Conservation (phyloP, 2,329 filamentous ascomycete genomes). For the Akanthomyces dipterigenus region DNA sequence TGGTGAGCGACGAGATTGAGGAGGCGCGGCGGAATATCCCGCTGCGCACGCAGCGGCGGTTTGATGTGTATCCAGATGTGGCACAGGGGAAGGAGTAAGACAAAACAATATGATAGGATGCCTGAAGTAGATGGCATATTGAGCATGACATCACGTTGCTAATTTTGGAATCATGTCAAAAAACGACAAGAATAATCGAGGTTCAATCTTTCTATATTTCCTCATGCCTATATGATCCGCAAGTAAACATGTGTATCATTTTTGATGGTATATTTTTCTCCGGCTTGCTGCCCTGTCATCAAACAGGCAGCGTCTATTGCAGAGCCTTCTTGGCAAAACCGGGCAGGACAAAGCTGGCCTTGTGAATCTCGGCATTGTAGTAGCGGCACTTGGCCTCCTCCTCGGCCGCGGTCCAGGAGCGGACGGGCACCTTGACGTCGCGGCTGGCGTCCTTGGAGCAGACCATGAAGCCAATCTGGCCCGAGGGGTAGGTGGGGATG, state of each 20-base stretch:
- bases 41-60: slow-evolving; percentile 74
- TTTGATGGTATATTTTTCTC: slow-evolving; percentile 3
- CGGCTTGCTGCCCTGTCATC: not conserved
- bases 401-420: slow-evolving; percentile 76
- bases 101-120: not conserved
- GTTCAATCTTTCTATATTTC: not conserved
- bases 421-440: slow-evolving; percentile 79
- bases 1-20: slow-evolving; percentile 62
- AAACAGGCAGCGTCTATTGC: slow-evolving; percentile 33
- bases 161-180: not conserved
- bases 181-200: not conserved
- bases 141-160: not conserved
- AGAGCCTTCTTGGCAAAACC: slow-evolving; percentile 82
- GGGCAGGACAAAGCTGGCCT: slow-evolving; percentile 86
- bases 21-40: slow-evolving; percentile 79
- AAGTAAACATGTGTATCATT: not conserved
- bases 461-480: slow-evolving; percentile 99
- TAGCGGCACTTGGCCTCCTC: slow-evolving; percentile 91
- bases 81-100: slow-evolving; percentile 40
- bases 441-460: slow-evolving; percentile 88
- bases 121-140: not conserved
- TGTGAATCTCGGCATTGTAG: slow-evolving; percentile 96
- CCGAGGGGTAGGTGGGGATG: slow-evolving; percentile 97
- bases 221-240: not conserved
- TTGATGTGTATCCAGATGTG: slow-evolving; percentile 93